These are phyloP conservation scores for Aegilops speltoides DNA, from an alignment of 176 grass and related monocot genomes.

Conservation along the genomic window DNA sequence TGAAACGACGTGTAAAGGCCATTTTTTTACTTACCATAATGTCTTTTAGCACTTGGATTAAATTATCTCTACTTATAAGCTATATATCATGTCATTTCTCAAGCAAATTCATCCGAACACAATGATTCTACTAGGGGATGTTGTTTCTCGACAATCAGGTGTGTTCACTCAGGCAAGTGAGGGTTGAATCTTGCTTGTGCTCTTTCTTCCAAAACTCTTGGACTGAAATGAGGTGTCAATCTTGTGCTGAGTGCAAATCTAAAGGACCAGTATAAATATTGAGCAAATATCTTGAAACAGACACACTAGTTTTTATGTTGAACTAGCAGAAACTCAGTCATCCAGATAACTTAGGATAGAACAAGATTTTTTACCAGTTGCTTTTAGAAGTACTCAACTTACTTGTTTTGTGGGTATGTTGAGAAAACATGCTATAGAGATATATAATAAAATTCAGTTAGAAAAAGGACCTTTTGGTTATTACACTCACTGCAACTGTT, in stretches of 20 bases:
- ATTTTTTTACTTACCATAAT: too few species aligned
- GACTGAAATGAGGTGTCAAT: slow-evolving; percentile 68
- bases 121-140: slow-evolving; percentile 77
- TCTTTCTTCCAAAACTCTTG: slow-evolving; percentile 89
- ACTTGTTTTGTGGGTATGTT: slow-evolving; percentile 11
- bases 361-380: neutral
- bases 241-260: slow-evolving; percentile 77
- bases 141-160: slow-evolving; percentile 73
- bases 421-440: slow-evolving; percentile 57
- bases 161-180: slow-evolving; percentile 81
- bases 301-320: neutral
- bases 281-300: slow-evolving; percentile 48
- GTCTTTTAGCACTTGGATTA: neutral
- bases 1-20: too few species aligned
- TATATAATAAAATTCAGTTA: slow-evolving; percentile 61
- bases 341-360: slow-evolving; percentile 65
- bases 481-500: slow-evolving; percentile 75
- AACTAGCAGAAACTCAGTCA: slow-evolving; percentile 90
- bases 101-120: slow-evolving; percentile 93
- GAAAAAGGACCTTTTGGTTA: slow-evolving; percentile 80
- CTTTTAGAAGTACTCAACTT: neutral
- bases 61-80: neutral
- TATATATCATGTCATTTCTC: slow-evolving; percentile 1
- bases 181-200: slow-evolving; percentile 48
- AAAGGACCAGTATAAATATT: slow-evolving; percentile 75